phyloP scores from a whole-genome alignment of 192 early-diverging fungal species.

The Chytriomyces sp. region DNA sequence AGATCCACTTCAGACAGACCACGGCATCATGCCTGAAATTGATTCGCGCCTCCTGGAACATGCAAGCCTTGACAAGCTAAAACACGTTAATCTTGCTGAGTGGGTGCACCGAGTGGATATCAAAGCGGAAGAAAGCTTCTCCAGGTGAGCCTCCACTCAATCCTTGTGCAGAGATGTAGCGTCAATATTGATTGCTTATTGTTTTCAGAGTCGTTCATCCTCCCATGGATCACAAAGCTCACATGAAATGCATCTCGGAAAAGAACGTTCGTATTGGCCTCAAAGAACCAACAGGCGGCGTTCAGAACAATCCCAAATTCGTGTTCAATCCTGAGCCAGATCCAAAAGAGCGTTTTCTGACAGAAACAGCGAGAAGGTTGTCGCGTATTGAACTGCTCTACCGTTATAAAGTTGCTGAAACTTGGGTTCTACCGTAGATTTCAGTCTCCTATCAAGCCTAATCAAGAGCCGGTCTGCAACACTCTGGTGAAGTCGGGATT shows the following conservation, averaged over 20 bases:
- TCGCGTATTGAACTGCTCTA: conserved; percentile 3
- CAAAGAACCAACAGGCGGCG: conserved; percentile 54
- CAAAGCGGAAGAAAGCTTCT: conserved; percentile 34
- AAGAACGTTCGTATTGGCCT: conserved; percentile 17
- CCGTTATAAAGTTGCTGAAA: neutral
- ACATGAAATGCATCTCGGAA: neutral
- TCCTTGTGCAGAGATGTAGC: conserved; percentile 16
- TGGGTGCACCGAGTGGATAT: conserved; percentile 42
- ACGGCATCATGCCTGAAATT: conserved; percentile 20
- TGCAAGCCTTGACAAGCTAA: conserved; percentile 9
- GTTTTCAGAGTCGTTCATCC: conserved; percentile 34
- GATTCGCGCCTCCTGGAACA: conserved; percentile 20
- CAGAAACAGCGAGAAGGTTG: conserved; percentile 48
- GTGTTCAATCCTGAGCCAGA: conserved; percentile 28
- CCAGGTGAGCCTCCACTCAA: conserved; percentile 28
- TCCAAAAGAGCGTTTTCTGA: conserved; percentile 37
- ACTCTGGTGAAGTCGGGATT: conserved; percentile 41
- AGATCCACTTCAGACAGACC: conserved; percentile 40
- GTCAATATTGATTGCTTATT: neutral
- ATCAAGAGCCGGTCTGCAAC: conserved; percentile 18
- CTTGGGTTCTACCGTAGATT: conserved; percentile 7
- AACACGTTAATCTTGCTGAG: conserved; percentile 32
- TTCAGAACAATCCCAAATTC: conserved; percentile 51
- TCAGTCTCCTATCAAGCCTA: conserved; percentile 20
- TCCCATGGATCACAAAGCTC: conserved; percentile 31